Evolutionary conservation across 495 filamentous ascomycete genomes (phyloP).

Genomic region (Podospora pseudocomata): DNA sequence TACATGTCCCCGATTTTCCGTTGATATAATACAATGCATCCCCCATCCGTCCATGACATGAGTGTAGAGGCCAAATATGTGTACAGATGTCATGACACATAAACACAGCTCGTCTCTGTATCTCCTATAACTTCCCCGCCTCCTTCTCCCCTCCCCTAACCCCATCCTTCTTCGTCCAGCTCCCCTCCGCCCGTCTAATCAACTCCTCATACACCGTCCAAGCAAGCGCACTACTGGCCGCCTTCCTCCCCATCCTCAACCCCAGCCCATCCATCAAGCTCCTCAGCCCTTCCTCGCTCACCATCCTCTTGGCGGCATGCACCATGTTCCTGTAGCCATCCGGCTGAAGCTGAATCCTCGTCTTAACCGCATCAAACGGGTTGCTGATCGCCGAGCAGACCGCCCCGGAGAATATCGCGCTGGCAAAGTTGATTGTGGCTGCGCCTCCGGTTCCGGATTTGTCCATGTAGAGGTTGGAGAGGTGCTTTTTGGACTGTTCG

Average conservation of each 20-base stretch:
- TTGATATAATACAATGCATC: too few relatives aligned
- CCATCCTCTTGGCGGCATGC: conserved; percentile 68
- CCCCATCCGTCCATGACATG: not conserved
- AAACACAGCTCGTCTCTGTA: not conserved
- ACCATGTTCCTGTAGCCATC: conserved; percentile 80
- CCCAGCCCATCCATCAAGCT: conserved; percentile 84
- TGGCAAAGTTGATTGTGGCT: conserved; percentile 77
- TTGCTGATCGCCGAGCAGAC: conserved; percentile 82
- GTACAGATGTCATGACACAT: not conserved
- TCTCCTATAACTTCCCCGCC: not conserved
- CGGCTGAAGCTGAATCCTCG: conserved; percentile 86
- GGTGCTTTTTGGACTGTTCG: conserved; percentile 73
- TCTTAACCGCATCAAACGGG: conserved; percentile 96
- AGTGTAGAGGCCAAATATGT: not conserved
- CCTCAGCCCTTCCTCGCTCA: conserved; percentile 73
- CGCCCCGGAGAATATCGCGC: conserved; percentile 69
- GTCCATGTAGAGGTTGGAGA: conserved; percentile 43
- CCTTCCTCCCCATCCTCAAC: conserved; percentile 86
- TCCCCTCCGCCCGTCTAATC: conserved; percentile 68
- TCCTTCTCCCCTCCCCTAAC: conserved; percentile 5
- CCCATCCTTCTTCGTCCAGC: conserved; percentile 38
- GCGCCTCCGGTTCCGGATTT: conserved; percentile 40
- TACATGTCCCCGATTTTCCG: not conserved
- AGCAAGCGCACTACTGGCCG: conserved; percentile 81
- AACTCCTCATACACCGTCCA: conserved; percentile 98